Evolutionary conservation across 1,284 basidiomycete species (phyloP).

Genomic region (Ceratobasidium sp.): DNA sequence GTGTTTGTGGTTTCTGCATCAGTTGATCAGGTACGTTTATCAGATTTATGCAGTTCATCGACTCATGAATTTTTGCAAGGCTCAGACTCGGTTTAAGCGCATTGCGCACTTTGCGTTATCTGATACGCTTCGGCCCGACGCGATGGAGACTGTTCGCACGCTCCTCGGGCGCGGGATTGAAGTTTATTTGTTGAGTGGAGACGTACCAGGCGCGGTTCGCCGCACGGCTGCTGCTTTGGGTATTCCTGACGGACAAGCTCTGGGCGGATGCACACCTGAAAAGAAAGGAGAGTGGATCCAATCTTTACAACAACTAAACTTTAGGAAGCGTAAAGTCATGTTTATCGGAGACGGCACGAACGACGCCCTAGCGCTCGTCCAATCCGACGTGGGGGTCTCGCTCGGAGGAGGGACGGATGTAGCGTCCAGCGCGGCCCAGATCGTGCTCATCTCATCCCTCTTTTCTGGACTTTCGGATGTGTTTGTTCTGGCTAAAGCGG

Average conservation of each 20-base stretch:
- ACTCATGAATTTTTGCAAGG: constrained; percentile 44
- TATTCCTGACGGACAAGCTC: constrained; percentile 70
- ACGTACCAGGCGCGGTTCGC: constrained; percentile 82
- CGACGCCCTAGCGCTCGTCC: constrained; percentile 76
- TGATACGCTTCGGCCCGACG: constrained; percentile 59
- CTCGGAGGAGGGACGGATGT: constrained; percentile 73
- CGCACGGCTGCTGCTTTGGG: constrained; percentile 62
- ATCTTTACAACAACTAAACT: constrained; percentile 45
- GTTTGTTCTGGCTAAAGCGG: constrained; percentile 55
- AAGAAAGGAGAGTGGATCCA: constrained; percentile 69
- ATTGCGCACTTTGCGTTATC: constrained; percentile 47
- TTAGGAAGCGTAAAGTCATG: constrained; percentile 54
- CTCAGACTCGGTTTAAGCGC: background rate
- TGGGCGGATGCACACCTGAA: constrained; percentile 79
- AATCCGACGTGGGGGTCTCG: constrained; percentile 76
- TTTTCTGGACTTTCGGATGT: constrained; percentile 58
- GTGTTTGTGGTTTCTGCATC: constrained; percentile 29
- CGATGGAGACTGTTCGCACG: constrained; percentile 52
- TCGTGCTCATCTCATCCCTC: constrained; percentile 68
- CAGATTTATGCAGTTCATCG: constrained; percentile 58
- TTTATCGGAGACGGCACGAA: constrained; percentile 84
- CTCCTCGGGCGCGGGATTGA: constrained; percentile 63
- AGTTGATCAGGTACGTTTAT: background rate
- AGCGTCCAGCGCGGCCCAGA: constrained; percentile 77
- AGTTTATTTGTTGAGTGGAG: constrained; percentile 83